Conservation (phyloP, 2,329 filamentous ascomycete species). For the Xylariaceae sp. region DNA sequence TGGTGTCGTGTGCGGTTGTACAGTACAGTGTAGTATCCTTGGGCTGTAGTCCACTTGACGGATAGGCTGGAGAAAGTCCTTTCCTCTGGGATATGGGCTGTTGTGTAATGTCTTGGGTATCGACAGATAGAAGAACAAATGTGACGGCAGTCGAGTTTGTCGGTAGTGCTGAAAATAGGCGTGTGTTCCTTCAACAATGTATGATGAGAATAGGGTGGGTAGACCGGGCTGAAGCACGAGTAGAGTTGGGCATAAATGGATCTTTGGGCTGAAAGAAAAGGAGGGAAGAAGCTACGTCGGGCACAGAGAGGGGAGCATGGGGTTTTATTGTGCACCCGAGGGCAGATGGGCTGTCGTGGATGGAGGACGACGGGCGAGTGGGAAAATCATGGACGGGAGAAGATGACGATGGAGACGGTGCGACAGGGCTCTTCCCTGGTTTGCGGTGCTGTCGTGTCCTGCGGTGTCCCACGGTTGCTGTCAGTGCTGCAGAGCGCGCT, state of each 20-base stretch:
- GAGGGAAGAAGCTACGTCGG: slow-evolving; percentile 31
- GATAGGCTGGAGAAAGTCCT: slow-evolving; percentile 8
- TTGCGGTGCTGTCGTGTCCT: slow-evolving; percentile 16
- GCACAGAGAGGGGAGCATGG: slow-evolving; percentile 41
- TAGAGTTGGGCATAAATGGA: slow-evolving; percentile 33
- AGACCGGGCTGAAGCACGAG: too few species aligned
- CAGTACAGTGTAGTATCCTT: slow-evolving; percentile 18
- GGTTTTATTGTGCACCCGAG: slow-evolving; percentile 41
- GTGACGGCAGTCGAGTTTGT: slow-evolving; percentile 11
- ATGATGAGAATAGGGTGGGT: slow-evolving; percentile 20
- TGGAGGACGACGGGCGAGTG: too few species aligned
- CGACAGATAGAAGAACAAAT: slow-evolving; percentile 1
- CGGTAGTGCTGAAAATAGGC: slow-evolving; percentile 2
- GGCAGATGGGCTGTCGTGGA: too few species aligned
- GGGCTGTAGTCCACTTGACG: slow-evolving; percentile 23
- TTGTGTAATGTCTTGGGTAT: slow-evolving; percentile 10
- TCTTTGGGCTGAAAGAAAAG: slow-evolving; percentile 32
- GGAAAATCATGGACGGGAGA: too few species aligned
- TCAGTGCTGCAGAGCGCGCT: too few species aligned
- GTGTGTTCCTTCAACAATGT: slow-evolving; percentile 20
- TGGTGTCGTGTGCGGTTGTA: slow-evolving; percentile 2
- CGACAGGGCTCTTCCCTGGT: slow-evolving; percentile 1
- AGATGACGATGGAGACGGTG: not conserved
- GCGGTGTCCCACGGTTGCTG: slow-evolving; percentile 3
- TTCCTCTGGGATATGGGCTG: slow-evolving; percentile 7